Percentiles rank a stretch among this genome's conserved stretches.
Evolutionary conservation across 192 early-diverging fungal genomes (phyloP).

Genomic region (Backusella australiensis): DNA sequence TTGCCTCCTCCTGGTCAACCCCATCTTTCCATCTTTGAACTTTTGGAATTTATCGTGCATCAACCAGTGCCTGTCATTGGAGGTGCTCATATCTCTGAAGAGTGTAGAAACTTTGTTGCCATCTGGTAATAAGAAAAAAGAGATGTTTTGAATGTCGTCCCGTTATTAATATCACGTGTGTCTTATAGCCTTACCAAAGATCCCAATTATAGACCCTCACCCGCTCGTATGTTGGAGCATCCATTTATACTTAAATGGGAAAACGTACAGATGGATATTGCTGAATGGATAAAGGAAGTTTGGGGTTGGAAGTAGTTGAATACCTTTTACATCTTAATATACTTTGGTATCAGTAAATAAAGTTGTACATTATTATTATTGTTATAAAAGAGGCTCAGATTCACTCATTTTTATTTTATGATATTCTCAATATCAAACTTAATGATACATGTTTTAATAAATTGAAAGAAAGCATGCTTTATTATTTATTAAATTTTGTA

Average conservation of each 20-base stretch:
- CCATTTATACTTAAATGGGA: conserved; percentile 66
- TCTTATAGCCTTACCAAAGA: conserved; percentile 71
- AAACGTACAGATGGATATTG: conserved; percentile 59
- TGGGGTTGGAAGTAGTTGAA: conserved; percentile 31
- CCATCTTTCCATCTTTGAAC: conserved; percentile 83
- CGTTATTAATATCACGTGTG: not conserved
- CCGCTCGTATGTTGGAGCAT: conserved; percentile 64
- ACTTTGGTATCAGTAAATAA: not conserved
- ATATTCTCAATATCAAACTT: too few species aligned
- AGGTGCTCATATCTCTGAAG: conserved; percentile 54
- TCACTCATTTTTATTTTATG: too few species aligned
- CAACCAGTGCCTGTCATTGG: conserved; percentile 73
- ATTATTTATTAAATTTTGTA: too few species aligned
- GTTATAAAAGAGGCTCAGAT: too few species aligned
- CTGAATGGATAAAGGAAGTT: conserved; percentile 38
- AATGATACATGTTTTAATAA: too few species aligned
- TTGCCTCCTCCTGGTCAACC: conserved; percentile 66
- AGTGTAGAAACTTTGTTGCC: conserved; percentile 66
- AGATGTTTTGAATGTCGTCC: too few species aligned
- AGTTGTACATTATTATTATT: too few species aligned
- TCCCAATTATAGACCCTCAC: conserved; percentile 62
- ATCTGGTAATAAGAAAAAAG: conserved; percentile 48
- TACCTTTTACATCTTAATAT: not conserved
- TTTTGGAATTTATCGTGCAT: conserved; percentile 90
- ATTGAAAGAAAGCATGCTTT: too few species aligned